Base-by-base conservation (phyloP, 2,329 filamentous ascomycete genomes). In the Colletotrichum graminicola region DNA sequence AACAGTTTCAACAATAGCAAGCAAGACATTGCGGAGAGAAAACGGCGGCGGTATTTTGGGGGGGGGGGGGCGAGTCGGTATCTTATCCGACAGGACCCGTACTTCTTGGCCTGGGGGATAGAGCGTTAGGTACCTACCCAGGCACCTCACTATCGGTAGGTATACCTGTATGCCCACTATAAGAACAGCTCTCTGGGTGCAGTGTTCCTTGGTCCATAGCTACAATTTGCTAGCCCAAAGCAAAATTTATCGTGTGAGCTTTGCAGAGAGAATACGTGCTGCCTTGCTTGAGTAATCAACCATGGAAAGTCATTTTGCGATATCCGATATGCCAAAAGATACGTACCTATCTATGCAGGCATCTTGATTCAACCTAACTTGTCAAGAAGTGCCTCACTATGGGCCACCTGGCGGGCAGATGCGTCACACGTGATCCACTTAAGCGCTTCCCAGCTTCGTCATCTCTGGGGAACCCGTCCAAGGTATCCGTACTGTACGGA, bases 11-110 rank as follows among this genome's bases (percentile, higher is more conserved):
- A 71, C 51, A 71, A 52, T 57, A 10, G 45, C 60, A 62, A 10
- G 45, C 60, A 62, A 69, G 69, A 72, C 69, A 69, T 64, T 59
- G 69, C 49, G 69, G 69, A 60, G 65, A 69, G 65, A 39, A 41
- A 72, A 72, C 69, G 59, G 69, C 60, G 47, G 54, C 52, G 36
- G 69, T 69, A 59, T 63, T 69, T 67, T 34, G 54, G 59, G n/a
- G n/a, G 41, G 65, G 60, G 32, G 5, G 65, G 60, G 32, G 3
- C 34, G 45, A 23, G 18, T 47, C 69, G 69, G 69, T 72, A 64
- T 54, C 66, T 63, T 55, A 59, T 60, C 65, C 69, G 66, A 54
- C 41, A 68, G 66, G 54, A 32, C 21, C 52, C 52, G 69, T 72
- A 72, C 52, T 41, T 36, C 36, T n/a, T 59, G 16, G 26, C 14